These are phyloP conservation scores for Eustoma russellianum DNA, from an alignment of 257 asterid genomes.

Conservation along the genomic window DNA sequence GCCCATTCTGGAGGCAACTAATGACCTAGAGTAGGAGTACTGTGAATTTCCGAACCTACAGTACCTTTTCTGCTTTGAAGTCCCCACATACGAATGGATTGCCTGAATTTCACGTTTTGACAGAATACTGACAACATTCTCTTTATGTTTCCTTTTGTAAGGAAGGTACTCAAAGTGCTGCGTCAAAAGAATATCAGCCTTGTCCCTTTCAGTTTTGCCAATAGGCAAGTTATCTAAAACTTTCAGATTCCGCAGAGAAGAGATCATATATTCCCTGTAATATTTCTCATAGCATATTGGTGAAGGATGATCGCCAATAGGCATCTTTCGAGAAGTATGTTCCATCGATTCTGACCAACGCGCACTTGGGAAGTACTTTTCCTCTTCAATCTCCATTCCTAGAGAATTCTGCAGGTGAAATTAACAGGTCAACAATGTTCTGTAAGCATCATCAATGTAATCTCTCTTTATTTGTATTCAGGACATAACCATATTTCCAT, in stretches of 20 bases:
- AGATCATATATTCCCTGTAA: constrained; percentile 80
- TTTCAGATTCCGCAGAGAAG: constrained; percentile 58
- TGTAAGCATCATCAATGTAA: not conserved
- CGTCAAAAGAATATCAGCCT: constrained; percentile 42
- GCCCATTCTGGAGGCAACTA: constrained; percentile 84
- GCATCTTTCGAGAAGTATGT: constrained; percentile 33
- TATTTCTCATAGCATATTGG: constrained; percentile 83
- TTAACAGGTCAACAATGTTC: constrained; percentile 11
- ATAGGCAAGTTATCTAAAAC: constrained; percentile 69
- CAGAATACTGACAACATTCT: constrained; percentile 52
- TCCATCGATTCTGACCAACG: constrained; percentile 21
- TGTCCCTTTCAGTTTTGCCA: constrained; percentile 46
- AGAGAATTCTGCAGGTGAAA: constrained; percentile 40
- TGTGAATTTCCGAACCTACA: constrained; percentile 39
- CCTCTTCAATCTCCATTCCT: constrained; percentile 41
- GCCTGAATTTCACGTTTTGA: constrained; percentile 68
- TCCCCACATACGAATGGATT: constrained; percentile 27
- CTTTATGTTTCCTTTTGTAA: constrained; percentile 47
- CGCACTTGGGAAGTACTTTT: constrained; percentile 27
- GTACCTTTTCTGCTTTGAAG: constrained; percentile 26
- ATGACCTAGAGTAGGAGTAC: constrained; percentile 63
- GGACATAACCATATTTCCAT: not conserved
- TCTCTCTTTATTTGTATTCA: not conserved
- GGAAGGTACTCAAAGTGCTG: constrained; percentile 72
- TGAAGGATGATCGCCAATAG: constrained; percentile 51